Evolutionary conservation across 495 filamentous ascomycete genomes (phyloP).

Genomic region (Hypoxylon cercidicola): DNA sequence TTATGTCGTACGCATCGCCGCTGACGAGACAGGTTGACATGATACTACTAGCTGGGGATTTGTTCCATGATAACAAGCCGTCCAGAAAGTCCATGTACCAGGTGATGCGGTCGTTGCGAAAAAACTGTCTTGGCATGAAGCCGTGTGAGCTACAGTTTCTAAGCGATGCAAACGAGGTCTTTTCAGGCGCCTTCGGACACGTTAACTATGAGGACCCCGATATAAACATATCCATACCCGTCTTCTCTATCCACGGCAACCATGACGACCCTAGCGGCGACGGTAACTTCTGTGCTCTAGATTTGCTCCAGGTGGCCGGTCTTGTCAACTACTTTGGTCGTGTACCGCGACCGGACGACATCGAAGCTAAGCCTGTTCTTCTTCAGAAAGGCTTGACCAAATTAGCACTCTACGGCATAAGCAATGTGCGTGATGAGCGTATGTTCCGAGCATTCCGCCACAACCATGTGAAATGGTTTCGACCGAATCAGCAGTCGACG

Average conservation of each 20-base stretch:
- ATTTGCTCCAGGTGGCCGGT: slow-evolving; percentile 89
- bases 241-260: slow-evolving; percentile 99
- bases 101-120: slow-evolving; percentile 90
- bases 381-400: slow-evolving; percentile 96
- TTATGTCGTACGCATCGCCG: slow-evolving; percentile 5
- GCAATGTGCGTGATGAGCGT: slow-evolving; percentile 95
- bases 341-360: slow-evolving; percentile 89
- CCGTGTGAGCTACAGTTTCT: slow-evolving; percentile 96
- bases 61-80: slow-evolving; percentile 99
- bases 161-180: slow-evolving; percentile 89
- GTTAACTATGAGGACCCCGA: slow-evolving; percentile 98
- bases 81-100: slow-evolving; percentile 97
- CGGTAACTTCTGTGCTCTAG: slow-evolving; percentile 87
- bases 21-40: slow-evolving; percentile 73
- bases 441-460: slow-evolving; percentile 93
- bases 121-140: slow-evolving; percentile 94
- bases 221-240: slow-evolving; percentile 96
- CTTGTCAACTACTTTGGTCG: slow-evolving; percentile 96
- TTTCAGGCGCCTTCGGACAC: slow-evolving; percentile 84
- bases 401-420: slow-evolving; percentile 93
- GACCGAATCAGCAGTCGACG: slow-evolving; percentile 79
- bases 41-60: slow-evolving; percentile 91
- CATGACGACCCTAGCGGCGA: slow-evolving; percentile 98
- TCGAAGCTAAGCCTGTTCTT: slow-evolving; percentile 87
- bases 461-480: slow-evolving; percentile 92